Evolutionary conservation across 73 alveolate genomes (phyloP).

Genomic region (Symbiodinium pilosum): DNA sequence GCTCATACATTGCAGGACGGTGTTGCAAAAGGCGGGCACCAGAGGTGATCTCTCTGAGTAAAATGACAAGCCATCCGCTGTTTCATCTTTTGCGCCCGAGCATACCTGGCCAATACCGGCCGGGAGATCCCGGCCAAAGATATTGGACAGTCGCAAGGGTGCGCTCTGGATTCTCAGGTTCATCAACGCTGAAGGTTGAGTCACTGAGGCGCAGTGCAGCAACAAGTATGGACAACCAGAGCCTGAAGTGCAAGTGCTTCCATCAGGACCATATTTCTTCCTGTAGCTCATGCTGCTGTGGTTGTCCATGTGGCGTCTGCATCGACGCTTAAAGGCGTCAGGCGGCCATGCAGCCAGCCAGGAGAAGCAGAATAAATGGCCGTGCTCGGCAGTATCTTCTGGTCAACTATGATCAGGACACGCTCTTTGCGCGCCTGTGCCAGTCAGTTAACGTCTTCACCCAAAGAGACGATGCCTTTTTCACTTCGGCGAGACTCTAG

Average conservation of each 20-base stretch:
- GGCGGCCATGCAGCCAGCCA: background rate
- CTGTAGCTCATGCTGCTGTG: background rate
- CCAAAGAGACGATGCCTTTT: no score
- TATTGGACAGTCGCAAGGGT: background rate
- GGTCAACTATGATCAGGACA: background rate
- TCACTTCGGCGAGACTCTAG: no score
- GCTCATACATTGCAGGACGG: no score
- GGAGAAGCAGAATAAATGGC: background rate
- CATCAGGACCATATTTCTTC: no score
- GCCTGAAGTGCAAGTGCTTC: background rate
- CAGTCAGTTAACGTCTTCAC: background rate
- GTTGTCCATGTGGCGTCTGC: background rate
- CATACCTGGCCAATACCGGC: background rate
- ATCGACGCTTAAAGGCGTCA: background rate
- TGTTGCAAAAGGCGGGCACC: no score
- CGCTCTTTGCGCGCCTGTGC: background rate
- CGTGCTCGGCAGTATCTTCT: background rate
- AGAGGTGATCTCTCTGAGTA: no score
- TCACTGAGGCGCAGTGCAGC: background rate
- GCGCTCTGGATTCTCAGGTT: background rate
- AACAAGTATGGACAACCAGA: background rate
- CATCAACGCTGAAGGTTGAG: background rate
- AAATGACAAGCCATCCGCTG: no score
- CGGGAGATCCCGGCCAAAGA: background rate
- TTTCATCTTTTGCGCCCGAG: background rate